Percentiles rank a stretch among this genome's conserved stretches.
Evolutionary conservation across 2,329 filamentous ascomycete genomes (phyloP).

Genomic region (Cercospora berteroae): DNA sequence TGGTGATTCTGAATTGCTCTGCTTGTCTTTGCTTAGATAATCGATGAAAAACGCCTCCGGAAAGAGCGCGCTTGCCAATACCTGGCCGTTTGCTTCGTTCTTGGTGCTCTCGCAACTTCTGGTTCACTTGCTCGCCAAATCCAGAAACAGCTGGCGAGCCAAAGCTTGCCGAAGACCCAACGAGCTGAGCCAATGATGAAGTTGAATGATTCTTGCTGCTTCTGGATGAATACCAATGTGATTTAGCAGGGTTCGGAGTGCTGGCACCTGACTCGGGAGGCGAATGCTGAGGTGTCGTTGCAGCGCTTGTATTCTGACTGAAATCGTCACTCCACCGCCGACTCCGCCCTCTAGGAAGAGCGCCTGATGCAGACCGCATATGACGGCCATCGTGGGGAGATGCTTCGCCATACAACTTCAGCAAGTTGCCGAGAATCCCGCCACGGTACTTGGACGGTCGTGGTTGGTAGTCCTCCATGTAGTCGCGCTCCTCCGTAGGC

Average conservation of each 20-base stretch:
- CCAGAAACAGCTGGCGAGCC: slow-evolving; percentile 43
- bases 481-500: slow-evolving; percentile 49
- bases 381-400: slow-evolving; percentile 20
- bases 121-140: slow-evolving; percentile 44
- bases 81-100: slow-evolving; percentile 40
- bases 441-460: slow-evolving; percentile 67
- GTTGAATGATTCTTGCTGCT: slow-evolving; percentile 40
- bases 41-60: slow-evolving; percentile 39
- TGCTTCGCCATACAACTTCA: slow-evolving; percentile 63
- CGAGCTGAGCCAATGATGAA: slow-evolving; percentile 44
- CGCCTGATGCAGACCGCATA: slow-evolving; percentile 25
- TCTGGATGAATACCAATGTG: slow-evolving; percentile 40
- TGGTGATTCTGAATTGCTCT: slow-evolving; percentile 58
- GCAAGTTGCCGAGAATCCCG: slow-evolving; percentile 68
- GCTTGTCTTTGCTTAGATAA: slow-evolving; percentile 41
- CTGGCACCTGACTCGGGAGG: slow-evolving; percentile 45
- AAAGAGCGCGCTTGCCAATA: slow-evolving; percentile 27
- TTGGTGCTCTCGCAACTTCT: slow-evolving; percentile 42
- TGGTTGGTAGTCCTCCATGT: slow-evolving; percentile 61
- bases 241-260: slow-evolving; percentile 38
- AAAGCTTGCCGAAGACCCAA: slow-evolving; percentile 47
- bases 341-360: slow-evolving; percentile 19
- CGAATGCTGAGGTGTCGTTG: slow-evolving; percentile 40
- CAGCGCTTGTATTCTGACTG: slow-evolving; percentile 19
- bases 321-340: slow-evolving; percentile 30